phyloP scores from a whole-genome alignment of 139 green algal genomes.

The Chlamydomonas sp. region DNA sequence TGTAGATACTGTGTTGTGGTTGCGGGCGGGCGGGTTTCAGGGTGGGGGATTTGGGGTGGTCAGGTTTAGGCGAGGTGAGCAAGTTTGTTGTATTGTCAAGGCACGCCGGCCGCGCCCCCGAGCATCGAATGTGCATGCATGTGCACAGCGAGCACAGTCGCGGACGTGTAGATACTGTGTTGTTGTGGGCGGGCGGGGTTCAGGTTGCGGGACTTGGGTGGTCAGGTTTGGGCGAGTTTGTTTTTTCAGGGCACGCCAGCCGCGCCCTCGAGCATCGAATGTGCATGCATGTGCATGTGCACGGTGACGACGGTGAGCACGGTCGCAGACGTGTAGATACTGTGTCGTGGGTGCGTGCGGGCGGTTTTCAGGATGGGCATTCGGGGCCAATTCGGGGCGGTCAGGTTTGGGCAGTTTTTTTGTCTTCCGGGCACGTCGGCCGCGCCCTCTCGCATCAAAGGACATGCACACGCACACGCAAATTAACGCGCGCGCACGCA shows the following conservation, averaged over 20 bases:
- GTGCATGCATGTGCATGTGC: too few species aligned
- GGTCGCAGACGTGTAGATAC: slow-evolving; percentile 31
- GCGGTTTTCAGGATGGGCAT: too few species aligned
- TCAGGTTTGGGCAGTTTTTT: too few species aligned
- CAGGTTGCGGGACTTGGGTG: too few species aligned
- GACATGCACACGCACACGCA: too few species aligned
- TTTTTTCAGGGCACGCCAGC: slow-evolving; percentile 15
- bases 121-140: too few species aligned
- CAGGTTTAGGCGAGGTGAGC: too few species aligned
- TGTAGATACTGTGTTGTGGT: slow-evolving; percentile 23
- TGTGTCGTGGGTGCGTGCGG: background rate
- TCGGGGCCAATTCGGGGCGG: too few species aligned
- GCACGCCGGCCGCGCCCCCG: slow-evolving; percentile 22
- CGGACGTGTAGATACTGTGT: slow-evolving; percentile 29
- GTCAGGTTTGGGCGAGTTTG: too few species aligned
- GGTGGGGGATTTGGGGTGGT: too few species aligned
- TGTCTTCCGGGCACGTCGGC: slow-evolving; percentile 15
- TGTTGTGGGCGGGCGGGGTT: background rate
- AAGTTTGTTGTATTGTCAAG: too few species aligned
- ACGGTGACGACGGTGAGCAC: slow-evolving; percentile 18
- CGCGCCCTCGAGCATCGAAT: slow-evolving; percentile 23
- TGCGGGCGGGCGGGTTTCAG: background rate
- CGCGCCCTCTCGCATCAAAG: slow-evolving; percentile 21
- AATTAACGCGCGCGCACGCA: slow-evolving; percentile 11
- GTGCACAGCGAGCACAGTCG: slow-evolving; percentile 22